Base-by-base conservation (phyloP, 2,329 filamentous ascomycete genomes). In the Stachybotrys echinatus region DNA sequence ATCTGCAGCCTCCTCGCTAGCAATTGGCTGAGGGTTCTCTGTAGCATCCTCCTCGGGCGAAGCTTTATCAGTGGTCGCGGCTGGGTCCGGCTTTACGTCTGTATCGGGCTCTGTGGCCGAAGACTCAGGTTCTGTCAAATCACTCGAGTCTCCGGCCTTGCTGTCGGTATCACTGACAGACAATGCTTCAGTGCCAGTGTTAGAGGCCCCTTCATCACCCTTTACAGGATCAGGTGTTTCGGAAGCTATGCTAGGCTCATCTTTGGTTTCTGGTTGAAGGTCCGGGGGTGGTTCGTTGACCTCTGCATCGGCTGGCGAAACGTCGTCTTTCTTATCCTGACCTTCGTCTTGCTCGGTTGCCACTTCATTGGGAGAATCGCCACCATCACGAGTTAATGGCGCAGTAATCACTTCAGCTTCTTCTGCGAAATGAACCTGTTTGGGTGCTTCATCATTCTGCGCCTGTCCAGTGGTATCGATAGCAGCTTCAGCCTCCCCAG, bases 341-440 rank as follows among this genome's bases (percentile, higher is more conserved):
- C 12, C 21, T 14, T 45, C 42, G 21, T 23, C 42, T 23, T 12
- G 21, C 6, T 45, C 18, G 42, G 8, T 6, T 3, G 42, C 12
- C 5, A 23, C 42, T 45, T 14, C 42, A 8, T 23, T 27, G 5
- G 20, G 6, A 23, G 42, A 7, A 12, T 23, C 22, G 18, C 14
- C 42, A 7, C n/a, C 23, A 20, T 40, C 38, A 2, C 38, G 38
- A 18, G 38, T 40, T n/a, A 40, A 40, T 17, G 17, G 3, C n/a
- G 17, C 22, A 22, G 37, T 34, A 22, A 43, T 48, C 12, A 40
- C 38, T 18, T 47, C 45, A 7, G 31, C 45, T 31, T 47, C 23
- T 38, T 47, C 27, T 21, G 45, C 45, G 18, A 47, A 47, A 12
- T 39, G 45, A 38, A 47, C 45, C 20, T 47, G 45, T 20, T 44